phyloP scores from a whole-genome alignment of 345 rosid species.

The Trapa bicornis region DNA sequence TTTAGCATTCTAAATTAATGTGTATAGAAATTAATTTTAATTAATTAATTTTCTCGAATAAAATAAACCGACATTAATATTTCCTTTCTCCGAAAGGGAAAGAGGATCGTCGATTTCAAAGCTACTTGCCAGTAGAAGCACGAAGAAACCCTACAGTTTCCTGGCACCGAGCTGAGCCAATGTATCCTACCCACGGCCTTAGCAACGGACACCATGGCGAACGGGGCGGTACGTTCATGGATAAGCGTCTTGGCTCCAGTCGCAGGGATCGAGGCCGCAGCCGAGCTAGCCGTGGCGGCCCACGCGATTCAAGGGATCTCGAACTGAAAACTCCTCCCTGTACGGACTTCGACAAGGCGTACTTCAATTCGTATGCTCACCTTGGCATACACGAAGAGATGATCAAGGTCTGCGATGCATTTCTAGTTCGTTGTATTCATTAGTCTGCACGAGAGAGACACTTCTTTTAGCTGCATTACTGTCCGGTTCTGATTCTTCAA shows the following conservation, averaged over 20 bases:
- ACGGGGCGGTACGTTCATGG: conserved; percentile 8
- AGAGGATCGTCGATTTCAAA: neutral
- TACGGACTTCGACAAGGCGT: conserved; percentile 85
- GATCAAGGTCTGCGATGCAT: conserved; percentile 51
- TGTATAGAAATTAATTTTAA: too few relatives aligned
- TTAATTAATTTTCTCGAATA: too few relatives aligned
- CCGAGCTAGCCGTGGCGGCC: conserved; percentile 19
- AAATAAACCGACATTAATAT: too few relatives aligned
- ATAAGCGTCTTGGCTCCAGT: conserved; percentile 1
- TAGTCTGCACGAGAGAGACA: neutral
- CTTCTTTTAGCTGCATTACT: neutral
- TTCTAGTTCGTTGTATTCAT: neutral
- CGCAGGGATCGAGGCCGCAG: conserved; percentile 27
- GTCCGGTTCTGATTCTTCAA: neutral
- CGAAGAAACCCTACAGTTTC: conserved; percentile 5
- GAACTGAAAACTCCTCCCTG: conserved; percentile 30
- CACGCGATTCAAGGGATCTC: conserved; percentile 29
- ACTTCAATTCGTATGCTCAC: conserved; percentile 83
- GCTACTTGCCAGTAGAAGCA: neutral
- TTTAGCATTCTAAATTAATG: too few relatives aligned
- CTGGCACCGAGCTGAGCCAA: neutral
- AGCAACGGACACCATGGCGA: conserved; percentile 51
- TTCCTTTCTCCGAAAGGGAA: too few relatives aligned
- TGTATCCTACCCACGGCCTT: conserved; percentile 11
- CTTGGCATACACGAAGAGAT: conserved; percentile 93